Conservation (phyloP, 345 rosid species). For the Populus alba region DNA sequence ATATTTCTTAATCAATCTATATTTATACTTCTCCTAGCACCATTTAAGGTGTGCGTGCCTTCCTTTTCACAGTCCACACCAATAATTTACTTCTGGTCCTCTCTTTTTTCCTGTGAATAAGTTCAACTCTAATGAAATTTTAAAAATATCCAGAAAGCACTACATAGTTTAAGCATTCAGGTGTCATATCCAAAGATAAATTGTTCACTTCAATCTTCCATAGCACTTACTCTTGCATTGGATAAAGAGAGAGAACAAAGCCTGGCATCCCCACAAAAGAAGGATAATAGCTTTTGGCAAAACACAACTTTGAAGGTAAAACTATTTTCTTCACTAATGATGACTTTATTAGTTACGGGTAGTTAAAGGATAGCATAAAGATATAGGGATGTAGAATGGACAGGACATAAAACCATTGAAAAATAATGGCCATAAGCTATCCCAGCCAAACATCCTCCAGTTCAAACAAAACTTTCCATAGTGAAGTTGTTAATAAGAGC, state of each 20-base stretch:
- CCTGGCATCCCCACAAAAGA: background rate
- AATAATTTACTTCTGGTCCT: background rate
- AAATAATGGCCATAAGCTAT: background rate
- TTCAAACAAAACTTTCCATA: conserved; percentile 1
- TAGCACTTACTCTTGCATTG: background rate
- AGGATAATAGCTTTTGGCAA: background rate
- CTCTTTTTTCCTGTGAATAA: background rate
- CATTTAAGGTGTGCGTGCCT: background rate
- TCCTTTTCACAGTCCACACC: background rate
- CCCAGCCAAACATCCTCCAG: background rate
- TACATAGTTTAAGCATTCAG: background rate
- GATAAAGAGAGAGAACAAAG: background rate
- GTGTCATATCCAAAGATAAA: background rate
- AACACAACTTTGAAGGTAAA: background rate
- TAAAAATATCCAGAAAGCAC: background rate
- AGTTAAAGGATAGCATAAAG: background rate
- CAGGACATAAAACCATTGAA: background rate
- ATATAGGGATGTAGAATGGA: background rate
- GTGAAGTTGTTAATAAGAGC: conserved; percentile 7
- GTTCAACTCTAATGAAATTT: background rate
- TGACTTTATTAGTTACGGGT: background rate
- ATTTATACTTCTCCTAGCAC: background rate
- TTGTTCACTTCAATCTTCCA: background rate
- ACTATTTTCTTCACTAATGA: background rate
- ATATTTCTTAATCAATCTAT: background rate